Base-by-base conservation (phyloP, 768 basidiomycete genomes). In the Suillus clintonianus region DNA sequence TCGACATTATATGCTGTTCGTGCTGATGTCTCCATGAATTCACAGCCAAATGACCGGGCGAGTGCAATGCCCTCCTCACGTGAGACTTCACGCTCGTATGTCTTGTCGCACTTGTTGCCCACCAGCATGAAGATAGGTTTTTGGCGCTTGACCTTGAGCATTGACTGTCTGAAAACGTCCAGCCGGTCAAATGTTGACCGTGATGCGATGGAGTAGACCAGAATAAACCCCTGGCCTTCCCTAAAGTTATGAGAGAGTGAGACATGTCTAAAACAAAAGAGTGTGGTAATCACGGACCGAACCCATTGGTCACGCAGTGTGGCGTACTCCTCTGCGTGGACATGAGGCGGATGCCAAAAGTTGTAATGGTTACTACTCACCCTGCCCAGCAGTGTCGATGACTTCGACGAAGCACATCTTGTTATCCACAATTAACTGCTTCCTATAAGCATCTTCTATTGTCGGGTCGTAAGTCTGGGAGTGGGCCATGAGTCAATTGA, bases 301-400 rank as follows among this genome's bases (percentile, higher is more conserved):
- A 97, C 94, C 95, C 95, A 98, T 78, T 98, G 96, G 82, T 97
- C 95, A 69, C 95, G 89, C 67, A 98, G 83, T 57, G 96, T 95
- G 58, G 94, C 94, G 70, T 97, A 98, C 76, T 97, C 95, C 91
- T 98, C 95, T 97, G 76, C 55, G 32, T 62, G 59, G 62, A 63
- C 63, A 66, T 67, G 60, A 70, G 71, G 66, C n/a, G 63, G 65
- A 65, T 62, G 61, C 36, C 59, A 57, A 65, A 58, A 59, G 19
- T 24, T 24, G 24, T 5, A 50, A 39, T 55, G 47, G 34, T 48
- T 54, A 45, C 4, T 42, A 80, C 87, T 67, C 72, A 95, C 95
- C 95, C 88, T 98, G 95, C 36, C 95, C 95, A 57, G 96, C 96
- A 70, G 96, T 97, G 79, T 98, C 95, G 76, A 98, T 92, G 66